Evolutionary conservation across 2,329 filamentous ascomycete species (phyloP).

Genomic region (Xenoacremonium recifei): DNA sequence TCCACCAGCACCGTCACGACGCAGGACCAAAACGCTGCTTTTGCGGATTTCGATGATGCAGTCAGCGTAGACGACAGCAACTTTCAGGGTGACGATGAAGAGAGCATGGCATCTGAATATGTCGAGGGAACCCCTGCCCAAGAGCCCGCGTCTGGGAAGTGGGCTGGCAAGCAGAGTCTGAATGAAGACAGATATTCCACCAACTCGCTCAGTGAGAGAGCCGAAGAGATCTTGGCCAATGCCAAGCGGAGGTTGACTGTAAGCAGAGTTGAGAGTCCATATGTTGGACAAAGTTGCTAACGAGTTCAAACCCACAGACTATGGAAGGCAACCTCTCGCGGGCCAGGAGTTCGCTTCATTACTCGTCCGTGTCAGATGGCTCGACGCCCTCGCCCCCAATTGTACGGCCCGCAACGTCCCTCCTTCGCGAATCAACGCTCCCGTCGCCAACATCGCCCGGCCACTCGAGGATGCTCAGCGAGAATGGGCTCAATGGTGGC

Average conservation of each 20-base stretch:
- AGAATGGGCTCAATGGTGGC: constrained; percentile 25
- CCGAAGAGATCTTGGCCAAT: constrained; percentile 88
- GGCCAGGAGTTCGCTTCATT: constrained; percentile 66
- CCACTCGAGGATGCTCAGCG: constrained; percentile 33
- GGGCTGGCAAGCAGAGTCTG: constrained; percentile 13
- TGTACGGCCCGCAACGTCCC: constrained; percentile 25
- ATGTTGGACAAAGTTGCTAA: constrained; percentile 12
- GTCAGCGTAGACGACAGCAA: constrained; percentile 63
- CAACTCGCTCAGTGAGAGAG: constrained; percentile 73
- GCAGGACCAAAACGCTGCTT: constrained; percentile 45
- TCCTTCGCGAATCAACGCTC: constrained; percentile 18
- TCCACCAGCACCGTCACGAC: constrained; percentile 61
- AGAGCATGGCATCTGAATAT: constrained; percentile 60
- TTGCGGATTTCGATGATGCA: constrained; percentile 61
- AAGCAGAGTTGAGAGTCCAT: constrained; percentile 35
- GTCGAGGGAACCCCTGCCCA: constrained; percentile 42
- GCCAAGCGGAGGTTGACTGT: constrained; percentile 87
- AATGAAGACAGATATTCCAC: constrained; percentile 66
- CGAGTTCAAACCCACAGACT: constrained; percentile 58
- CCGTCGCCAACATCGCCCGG: constrained; percentile 12
- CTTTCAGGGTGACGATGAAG: constrained; percentile 67
- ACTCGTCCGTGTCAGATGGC: constrained; percentile 41
- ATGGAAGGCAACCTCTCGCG: constrained; percentile 91
- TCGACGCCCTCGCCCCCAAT: constrained; percentile 54
- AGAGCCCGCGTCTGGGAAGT: constrained; percentile 11